Evolutionary conservation across 208 protist genomes (phyloP), one percentile per base, ranked within the genome.

Genomic region (Wallacemonas rigidus): DNA sequence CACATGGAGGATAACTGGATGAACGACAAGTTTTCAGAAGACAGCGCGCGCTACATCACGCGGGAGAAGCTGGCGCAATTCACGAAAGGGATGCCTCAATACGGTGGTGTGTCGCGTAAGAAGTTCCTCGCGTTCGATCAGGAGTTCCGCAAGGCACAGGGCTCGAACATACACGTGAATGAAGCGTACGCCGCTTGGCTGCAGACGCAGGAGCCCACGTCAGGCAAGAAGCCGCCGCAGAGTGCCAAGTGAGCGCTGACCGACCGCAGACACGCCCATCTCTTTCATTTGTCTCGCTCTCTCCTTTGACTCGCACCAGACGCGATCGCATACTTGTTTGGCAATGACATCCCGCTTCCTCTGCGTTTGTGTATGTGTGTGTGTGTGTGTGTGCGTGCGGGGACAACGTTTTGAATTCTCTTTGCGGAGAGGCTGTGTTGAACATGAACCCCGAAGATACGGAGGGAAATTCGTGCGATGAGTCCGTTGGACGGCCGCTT

Each of bases 1-100:
- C 92, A 96, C 71, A 92, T 95, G 86, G 89, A 96, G 69, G 89
- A 95, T 74, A 95, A 91, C 75, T 96, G 89, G 88, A 92, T 96
- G 87, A 92, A 96, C 71, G 89, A 96, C 68, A 83, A 82, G 69
- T 96, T 93, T 68, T 93, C 87, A 0, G 92, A 96, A 70, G 85
- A 94, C 64, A 75, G 83, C 3, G 88, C 88, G 51, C 84, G 79
- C 76, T 90, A 91, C 70, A 77, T 96, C 35, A 92, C 75, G 36
- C 85, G 89, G 2, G 83, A 89, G 35, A 70, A 83, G n/a, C 71
- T 96, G n/a, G 89, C 85, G 8, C 83, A 87, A 40, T 83, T 95
- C 9, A 96, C 89, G 35, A 88, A 86, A 69, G 87, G 88, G 11
- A 88, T 93, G 81, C 83, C 88, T 0, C 75, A 83, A 67, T 96